These are phyloP conservation scores for Phytophthora pluvialis DNA, from an alignment of 352 stramenopile genomes.

Conservation along the genomic window DNA sequence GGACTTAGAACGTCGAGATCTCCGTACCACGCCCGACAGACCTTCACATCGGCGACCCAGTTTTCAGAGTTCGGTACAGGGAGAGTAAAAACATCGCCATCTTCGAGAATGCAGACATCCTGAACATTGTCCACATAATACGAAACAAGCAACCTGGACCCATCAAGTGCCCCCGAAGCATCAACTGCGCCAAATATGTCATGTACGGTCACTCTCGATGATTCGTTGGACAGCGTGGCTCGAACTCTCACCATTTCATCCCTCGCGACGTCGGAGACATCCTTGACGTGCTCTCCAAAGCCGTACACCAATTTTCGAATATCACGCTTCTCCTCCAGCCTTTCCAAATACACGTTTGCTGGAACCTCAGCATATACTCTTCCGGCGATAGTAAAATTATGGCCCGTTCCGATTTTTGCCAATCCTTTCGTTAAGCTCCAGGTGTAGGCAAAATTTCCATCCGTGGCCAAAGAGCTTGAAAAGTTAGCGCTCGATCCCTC, in stretches of 20 bases:
- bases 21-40: constrained; percentile 58
- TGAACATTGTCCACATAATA: constrained; percentile 26
- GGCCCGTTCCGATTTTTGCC: constrained; percentile 70
- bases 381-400: constrained; percentile 77
- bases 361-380: constrained; percentile 59
- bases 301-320: constrained; percentile 44
- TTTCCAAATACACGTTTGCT: constrained; percentile 35
- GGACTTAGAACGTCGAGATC: constrained; percentile 50
- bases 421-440: constrained; percentile 58
- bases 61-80: background rate
- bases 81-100: constrained; percentile 39
- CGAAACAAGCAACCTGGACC: constrained; percentile 36
- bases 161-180: background rate
- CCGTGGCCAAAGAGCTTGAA: constrained; percentile 45
- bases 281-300: constrained; percentile 34
- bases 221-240: background rate
- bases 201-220: constrained; percentile 10
- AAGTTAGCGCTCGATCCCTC: constrained; percentile 3
- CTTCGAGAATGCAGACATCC: constrained; percentile 31
- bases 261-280: constrained; percentile 42
- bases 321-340: constrained; percentile 27
- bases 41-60: constrained; percentile 2
- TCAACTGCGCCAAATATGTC: constrained; percentile 28
- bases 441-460: constrained; percentile 73
- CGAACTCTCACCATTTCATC: constrained; percentile 20